Percentiles rank a stretch among this genome's conserved stretches.
Evolutionary conservation across 176 grass and related monocot genomes (phyloP).

Genomic region (Oryza meyeriana): DNA sequence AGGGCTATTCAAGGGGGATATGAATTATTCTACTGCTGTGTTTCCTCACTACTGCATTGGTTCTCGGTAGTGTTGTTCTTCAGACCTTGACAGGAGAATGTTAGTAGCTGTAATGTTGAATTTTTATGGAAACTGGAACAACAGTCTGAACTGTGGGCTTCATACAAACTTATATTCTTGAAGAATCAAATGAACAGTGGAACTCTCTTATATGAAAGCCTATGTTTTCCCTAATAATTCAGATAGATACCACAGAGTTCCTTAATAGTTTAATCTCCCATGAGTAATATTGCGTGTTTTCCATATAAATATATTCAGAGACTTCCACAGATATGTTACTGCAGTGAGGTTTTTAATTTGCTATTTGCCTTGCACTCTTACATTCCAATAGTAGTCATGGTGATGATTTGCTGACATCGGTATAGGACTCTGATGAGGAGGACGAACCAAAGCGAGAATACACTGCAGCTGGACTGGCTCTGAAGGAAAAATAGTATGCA

Average conservation of each 20-base stretch:
- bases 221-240: not conserved
- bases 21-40: too few relatives aligned
- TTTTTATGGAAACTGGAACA: not conserved
- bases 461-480: conserved; percentile 70
- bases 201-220: not conserved
- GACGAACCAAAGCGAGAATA: conserved; percentile 78
- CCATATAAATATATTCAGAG: not conserved
- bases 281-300: not conserved
- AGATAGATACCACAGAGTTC: not conserved
- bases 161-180: not conserved
- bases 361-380: conserved; percentile 11
- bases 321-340: conserved; percentile 3
- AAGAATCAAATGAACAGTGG: not conserved
- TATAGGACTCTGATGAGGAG: conserved; percentile 84
- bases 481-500: conserved; percentile 98
- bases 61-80: not conserved
- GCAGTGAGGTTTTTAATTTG: not conserved
- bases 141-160: not conserved
- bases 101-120: not conserved
- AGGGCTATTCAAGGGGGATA: too few relatives aligned
- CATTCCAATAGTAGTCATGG: conserved; percentile 15
- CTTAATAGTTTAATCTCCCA: conserved; percentile 3
- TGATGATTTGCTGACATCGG: conserved; percentile 38
- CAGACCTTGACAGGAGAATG: not conserved
- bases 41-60: not conserved